Conservation (phyloP, 164 flowering plant genomes). For the Magnolia officinalis region DNA sequence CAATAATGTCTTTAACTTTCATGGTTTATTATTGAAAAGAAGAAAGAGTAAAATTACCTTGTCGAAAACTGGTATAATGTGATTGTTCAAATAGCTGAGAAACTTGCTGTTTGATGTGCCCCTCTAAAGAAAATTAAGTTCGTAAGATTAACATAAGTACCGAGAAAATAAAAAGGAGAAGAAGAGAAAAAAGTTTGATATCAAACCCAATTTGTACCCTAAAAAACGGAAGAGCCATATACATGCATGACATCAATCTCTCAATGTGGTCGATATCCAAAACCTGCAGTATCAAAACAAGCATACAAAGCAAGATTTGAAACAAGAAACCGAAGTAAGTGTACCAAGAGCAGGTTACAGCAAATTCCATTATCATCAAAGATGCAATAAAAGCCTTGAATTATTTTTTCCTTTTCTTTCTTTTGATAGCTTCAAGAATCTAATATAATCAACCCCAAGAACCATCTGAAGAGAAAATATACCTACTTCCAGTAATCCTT, state of each 20-base stretch:
- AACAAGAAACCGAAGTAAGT: background rate
- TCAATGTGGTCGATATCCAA: conserved; percentile 86
- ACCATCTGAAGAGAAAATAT: no score
- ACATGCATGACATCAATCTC: conserved; percentile 80
- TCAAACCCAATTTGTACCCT: conserved; percentile 38
- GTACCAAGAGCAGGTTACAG: no score
- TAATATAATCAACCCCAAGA: no score
- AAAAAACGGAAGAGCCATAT: conserved; percentile 85
- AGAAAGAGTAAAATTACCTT: conserved; percentile 44
- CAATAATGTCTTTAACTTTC: background rate
- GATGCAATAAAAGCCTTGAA: no score
- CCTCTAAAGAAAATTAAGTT: conserved; percentile 41
- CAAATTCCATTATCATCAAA: no score
- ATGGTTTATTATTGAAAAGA: background rate
- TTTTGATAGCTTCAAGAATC: no score
- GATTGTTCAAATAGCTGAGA: conserved; percentile 75
- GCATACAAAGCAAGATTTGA: background rate
- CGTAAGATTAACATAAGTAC: background rate
- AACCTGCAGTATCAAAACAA: conserved; percentile 49
- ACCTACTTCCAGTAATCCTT: no score
- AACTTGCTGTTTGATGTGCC: conserved; percentile 97
- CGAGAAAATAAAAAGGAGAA: background rate
- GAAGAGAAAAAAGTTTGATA: background rate
- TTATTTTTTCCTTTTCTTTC: no score
- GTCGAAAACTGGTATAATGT: conserved; percentile 80